These are phyloP conservation scores for Aristolochia fimbriata DNA, from an alignment of 164 flowering plant species.

Conservation along the genomic window DNA sequence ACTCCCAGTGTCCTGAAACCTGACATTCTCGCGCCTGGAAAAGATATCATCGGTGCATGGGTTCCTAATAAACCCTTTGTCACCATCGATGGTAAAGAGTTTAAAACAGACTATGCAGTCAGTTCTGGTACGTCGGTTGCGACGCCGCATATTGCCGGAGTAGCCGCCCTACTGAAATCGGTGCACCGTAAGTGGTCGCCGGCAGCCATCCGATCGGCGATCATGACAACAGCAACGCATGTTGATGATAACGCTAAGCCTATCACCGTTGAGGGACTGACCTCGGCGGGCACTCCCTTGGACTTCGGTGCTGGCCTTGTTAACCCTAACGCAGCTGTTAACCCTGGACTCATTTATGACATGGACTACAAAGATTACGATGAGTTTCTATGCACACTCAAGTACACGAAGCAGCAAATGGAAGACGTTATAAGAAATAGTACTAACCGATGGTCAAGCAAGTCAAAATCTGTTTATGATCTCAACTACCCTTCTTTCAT, in stretches of 20 bases:
- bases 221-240: slow-evolving; percentile 23
- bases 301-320: slow-evolving; percentile 17
- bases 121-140: slow-evolving; percentile 27
- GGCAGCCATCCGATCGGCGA: slow-evolving; percentile 31
- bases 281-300: slow-evolving; percentile 10
- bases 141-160: slow-evolving; percentile 26
- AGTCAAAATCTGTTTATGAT: not conserved
- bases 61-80: slow-evolving; percentile 9
- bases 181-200: slow-evolving; percentile 30
- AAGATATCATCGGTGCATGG: slow-evolving; percentile 26
- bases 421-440: slow-evolving; percentile 12
- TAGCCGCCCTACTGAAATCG: slow-evolving; percentile 23
- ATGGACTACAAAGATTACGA: slow-evolving; percentile 10
- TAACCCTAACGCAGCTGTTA: slow-evolving; percentile 14
- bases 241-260: slow-evolving; percentile 7
- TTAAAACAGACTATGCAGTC: slow-evolving; percentile 20
- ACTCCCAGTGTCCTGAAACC: slow-evolving; percentile 21
- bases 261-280: slow-evolving; percentile 6
- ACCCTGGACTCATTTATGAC: slow-evolving; percentile 19
- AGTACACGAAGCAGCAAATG: slow-evolving; percentile 16
- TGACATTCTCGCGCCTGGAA: slow-evolving; percentile 24
- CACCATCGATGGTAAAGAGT: not conserved
- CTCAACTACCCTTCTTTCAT: slow-evolving; percentile 31
- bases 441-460: slow-evolving; percentile 15
- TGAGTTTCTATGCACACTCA: slow-evolving; percentile 13